These are phyloP conservation scores for Cordyceps cicadae DNA, from an alignment of 2,329 filamentous ascomycete genomes.

Conservation along the genomic window DNA sequence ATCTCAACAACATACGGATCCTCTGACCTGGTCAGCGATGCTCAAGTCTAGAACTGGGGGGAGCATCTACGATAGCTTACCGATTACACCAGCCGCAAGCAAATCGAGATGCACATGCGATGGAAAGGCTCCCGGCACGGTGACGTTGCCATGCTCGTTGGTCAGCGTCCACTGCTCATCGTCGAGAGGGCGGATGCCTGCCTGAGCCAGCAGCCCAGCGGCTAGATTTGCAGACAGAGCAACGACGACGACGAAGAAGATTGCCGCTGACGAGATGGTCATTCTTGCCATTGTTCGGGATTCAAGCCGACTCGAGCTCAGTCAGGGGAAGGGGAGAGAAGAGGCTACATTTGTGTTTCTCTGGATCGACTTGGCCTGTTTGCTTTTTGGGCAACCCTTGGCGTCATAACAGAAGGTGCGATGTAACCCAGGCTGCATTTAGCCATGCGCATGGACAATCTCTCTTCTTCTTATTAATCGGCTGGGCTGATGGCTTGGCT, in stretches of 20 bases:
- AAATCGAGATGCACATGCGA: conserved; percentile 54
- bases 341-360: neutral
- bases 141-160: conserved; percentile 10
- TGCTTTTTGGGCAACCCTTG: neutral
- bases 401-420: neutral
- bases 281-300: neutral
- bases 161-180: conserved; percentile 2
- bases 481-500: too few relatives aligned
- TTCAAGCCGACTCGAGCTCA: too few relatives aligned
- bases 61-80: conserved; percentile 26
- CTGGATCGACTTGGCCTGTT: neutral
- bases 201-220: neutral
- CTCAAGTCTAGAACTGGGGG: neutral
- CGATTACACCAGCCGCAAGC: conserved; percentile 42
- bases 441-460: too few relatives aligned
- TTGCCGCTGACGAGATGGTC: neutral
- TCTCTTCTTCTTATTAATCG: too few relatives aligned
- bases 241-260: neutral
- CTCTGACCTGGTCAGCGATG: neutral
- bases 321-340: too few relatives aligned
- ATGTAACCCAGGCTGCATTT: neutral
- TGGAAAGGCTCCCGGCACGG: conserved; percentile 45
- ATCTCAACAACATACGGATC: neutral
- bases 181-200: neutral
- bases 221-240: neutral